Conservation (phyloP, 129 eudicot genomes). For the Tagetes erecta region DNA sequence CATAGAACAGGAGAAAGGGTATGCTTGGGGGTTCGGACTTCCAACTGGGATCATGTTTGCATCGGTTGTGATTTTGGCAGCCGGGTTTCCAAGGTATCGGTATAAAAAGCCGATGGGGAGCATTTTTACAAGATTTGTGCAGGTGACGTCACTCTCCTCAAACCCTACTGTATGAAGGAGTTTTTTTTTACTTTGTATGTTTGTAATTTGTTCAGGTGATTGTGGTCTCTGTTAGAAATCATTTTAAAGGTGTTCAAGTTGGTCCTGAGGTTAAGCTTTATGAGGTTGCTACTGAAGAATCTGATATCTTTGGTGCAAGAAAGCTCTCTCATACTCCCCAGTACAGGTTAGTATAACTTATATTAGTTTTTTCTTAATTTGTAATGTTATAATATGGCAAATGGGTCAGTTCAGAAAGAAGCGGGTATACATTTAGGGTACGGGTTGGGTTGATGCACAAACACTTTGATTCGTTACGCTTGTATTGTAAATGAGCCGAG, state of each 20-base stretch:
- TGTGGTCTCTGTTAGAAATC: conserved; percentile 63
- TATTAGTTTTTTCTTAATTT: not conserved
- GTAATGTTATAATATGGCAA: not conserved
- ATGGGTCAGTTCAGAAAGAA: not conserved
- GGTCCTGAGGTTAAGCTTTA: conserved; percentile 42
- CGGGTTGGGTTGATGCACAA: not conserved
- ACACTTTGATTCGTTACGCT: not conserved
- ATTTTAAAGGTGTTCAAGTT: conserved; percentile 46
- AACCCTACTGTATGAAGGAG: too few relatives aligned
- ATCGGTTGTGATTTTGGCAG: conserved; percentile 55
- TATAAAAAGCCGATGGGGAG: conserved; percentile 88
- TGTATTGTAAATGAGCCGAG: too few relatives aligned
- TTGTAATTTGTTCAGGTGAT: conserved; percentile 46
- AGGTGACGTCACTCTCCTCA: conserved; percentile 29
- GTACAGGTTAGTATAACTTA: conserved; percentile 42
- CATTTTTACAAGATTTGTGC: conserved; percentile 69
- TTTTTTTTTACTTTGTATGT: too few relatives aligned
- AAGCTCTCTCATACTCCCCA: conserved; percentile 70
- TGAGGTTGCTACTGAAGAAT: conserved; percentile 60
- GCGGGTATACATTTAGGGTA: not conserved
- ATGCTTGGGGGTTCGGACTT: conserved; percentile 75
- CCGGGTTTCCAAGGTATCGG: conserved; percentile 59
- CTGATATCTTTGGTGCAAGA: conserved; percentile 68
- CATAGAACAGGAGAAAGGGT: conserved; percentile 59
- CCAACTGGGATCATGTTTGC: conserved; percentile 56